Percentiles rank a stretch among this genome's conserved stretches.
Evolutionary conservation across 305 asterid species (phyloP).

Genomic region (Withania somnifera): DNA sequence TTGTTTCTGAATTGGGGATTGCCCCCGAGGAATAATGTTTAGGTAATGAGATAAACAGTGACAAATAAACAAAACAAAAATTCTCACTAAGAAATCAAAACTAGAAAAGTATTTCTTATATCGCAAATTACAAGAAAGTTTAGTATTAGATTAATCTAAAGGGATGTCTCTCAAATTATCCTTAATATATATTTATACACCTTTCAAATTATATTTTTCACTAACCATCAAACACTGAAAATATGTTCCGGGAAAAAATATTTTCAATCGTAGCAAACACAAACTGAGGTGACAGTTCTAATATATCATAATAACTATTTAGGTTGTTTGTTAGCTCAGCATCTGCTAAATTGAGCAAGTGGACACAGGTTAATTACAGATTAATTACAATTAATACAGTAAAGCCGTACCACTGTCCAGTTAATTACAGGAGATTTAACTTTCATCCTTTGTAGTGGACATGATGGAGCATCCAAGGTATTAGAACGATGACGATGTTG

Average conservation of each 20-base stretch:
- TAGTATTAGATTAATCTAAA: neutral
- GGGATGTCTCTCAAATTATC: neutral
- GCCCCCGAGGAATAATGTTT: too few species aligned
- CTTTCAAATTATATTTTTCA: neutral
- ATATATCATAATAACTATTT: neutral
- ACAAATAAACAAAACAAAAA: too few species aligned
- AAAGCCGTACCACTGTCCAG: neutral
- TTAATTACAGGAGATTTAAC: neutral
- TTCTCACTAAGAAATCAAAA: too few species aligned
- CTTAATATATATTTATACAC: neutral
- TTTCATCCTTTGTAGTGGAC: slow-evolving; percentile 1
- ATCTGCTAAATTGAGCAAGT: neutral
- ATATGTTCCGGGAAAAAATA: neutral
- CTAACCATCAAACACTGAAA: neutral
- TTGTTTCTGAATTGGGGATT: too few species aligned
- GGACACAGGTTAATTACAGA: neutral
- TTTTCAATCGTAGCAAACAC: neutral
- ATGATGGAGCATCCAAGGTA: slow-evolving; percentile 30
- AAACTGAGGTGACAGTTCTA: neutral
- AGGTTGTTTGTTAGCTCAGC: neutral
- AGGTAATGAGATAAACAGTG: too few species aligned
- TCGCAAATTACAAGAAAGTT: neutral
- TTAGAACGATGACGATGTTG: neutral
- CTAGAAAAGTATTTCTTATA: neutral
- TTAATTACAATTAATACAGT: neutral